Conservation (phyloP, 306 rosid species). For the Medicago arabica region DNA sequence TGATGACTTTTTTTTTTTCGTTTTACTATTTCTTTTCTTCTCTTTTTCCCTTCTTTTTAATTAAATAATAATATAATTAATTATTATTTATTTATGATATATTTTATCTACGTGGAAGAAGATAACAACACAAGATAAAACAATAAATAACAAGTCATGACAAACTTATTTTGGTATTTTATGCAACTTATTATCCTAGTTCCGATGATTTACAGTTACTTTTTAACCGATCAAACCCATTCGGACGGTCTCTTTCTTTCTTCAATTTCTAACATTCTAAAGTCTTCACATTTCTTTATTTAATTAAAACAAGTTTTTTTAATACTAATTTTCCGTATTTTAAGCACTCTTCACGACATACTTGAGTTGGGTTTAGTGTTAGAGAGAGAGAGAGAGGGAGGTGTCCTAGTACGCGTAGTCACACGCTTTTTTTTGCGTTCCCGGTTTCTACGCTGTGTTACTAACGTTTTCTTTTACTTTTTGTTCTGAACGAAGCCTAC, state of each 20-base stretch:
- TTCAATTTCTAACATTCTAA: slow-evolving; percentile 14
- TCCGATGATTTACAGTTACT: too few species aligned
- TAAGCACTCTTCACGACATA: slow-evolving; percentile 4
- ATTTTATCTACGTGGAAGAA: too few species aligned
- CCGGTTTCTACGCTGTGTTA: background rate
- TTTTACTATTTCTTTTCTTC: slow-evolving; percentile 15
- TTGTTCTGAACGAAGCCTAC: slow-evolving; percentile 6
- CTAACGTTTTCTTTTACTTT: slow-evolving; percentile 34
- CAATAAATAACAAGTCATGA: too few species aligned
- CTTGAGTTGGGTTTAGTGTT: background rate
- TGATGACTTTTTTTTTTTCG: slow-evolving; percentile 51
- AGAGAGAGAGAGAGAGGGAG: too few species aligned
- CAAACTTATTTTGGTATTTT: too few species aligned
- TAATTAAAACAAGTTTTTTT: background rate
- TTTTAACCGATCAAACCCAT: too few species aligned
- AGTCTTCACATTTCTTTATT: background rate
- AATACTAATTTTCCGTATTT: background rate
- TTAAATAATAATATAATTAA: too few species aligned
- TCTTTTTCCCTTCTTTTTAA: background rate
- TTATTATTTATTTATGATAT: background rate
- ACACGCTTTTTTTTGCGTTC: background rate
- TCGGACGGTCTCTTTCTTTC: background rate
- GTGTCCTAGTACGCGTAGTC: slow-evolving; percentile 13
- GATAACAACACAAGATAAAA: too few species aligned
- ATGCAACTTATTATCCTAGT: too few species aligned